Conservation (phyloP, 1,139 yeast genomes). For the Geotrichum candidum region DNA sequence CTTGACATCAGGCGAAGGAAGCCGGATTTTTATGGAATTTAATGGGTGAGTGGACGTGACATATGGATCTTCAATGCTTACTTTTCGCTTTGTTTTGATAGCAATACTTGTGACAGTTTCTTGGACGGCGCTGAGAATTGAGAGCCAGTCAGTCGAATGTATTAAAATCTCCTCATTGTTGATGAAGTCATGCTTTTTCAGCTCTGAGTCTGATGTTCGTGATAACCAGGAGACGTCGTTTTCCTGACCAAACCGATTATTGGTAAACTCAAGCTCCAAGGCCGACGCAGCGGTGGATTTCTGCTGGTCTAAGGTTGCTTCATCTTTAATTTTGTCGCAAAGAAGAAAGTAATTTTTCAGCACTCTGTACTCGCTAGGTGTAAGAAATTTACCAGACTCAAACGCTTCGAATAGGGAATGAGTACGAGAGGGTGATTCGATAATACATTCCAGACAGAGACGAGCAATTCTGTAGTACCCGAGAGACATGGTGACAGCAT, state of each 20-base stretch:
- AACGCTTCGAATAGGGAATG: constrained; percentile 25
- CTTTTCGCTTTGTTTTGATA: constrained; percentile 20
- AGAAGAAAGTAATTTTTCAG: constrained; percentile 14
- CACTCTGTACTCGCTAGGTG: constrained; percentile 24
- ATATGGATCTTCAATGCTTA: constrained; percentile 27
- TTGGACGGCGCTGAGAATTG: constrained; percentile 25
- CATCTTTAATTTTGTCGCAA: constrained; percentile 28
- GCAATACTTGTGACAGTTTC: constrained; percentile 21
- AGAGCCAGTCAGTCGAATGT: constrained; percentile 27
- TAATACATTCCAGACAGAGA: constrained; percentile 59
- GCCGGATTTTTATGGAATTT: constrained; percentile 23
- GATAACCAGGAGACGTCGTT: constrained; percentile 9
- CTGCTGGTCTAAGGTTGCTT: constrained; percentile 38
- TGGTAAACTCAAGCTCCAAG: constrained; percentile 4
- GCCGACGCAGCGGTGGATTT: constrained; percentile 3
- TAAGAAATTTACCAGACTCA: constrained; percentile 20
- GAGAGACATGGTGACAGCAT: constrained; percentile 27
- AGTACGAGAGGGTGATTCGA: constrained; percentile 28
- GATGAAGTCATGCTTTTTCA: neutral
- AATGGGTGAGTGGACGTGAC: constrained; percentile 21
- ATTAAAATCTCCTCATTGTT: constrained; percentile 19
- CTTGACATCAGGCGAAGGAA: constrained; percentile 22
- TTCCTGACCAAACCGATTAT: constrained; percentile 1
- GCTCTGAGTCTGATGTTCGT: constrained; percentile 4
- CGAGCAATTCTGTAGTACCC: constrained; percentile 48